These are phyloP conservation scores for Suillus bovinus DNA, from an alignment of 768 basidiomycete species.

Conservation along the genomic window DNA sequence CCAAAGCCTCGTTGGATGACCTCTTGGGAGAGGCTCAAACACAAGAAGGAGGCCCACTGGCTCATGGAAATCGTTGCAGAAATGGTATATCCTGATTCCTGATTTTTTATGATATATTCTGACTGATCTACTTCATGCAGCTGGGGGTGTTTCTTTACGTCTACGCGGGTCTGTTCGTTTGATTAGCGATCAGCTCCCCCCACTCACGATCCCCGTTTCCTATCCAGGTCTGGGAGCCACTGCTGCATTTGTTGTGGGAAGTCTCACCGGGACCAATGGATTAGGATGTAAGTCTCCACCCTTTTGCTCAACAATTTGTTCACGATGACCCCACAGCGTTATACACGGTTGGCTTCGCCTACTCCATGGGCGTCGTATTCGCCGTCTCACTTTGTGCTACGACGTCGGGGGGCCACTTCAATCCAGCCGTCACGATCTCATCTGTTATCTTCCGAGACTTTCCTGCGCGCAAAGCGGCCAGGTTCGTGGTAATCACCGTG, in stretches of 20 bases:
- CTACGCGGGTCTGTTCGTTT: slow-evolving; percentile 42
- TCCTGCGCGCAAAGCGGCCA: slow-evolving; percentile 48
- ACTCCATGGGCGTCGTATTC: slow-evolving; percentile 59
- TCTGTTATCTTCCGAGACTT: slow-evolving; percentile 54
- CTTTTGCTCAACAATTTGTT: background rate
- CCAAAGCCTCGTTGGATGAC: slow-evolving; percentile 40
- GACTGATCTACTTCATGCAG: slow-evolving; percentile 30
- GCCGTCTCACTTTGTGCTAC: slow-evolving; percentile 52
- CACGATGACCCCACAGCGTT: slow-evolving; percentile 39
- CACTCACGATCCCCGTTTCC: background rate
- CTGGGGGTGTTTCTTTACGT: slow-evolving; percentile 64
- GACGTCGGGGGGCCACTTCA: slow-evolving; percentile 67
- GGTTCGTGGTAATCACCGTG: slow-evolving; percentile 37
- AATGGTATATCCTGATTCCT: slow-evolving; percentile 37
- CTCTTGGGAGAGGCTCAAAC: slow-evolving; percentile 52
- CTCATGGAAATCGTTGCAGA: slow-evolving; percentile 63
- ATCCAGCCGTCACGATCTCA: slow-evolving; percentile 60
- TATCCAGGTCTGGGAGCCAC: slow-evolving; percentile 54
- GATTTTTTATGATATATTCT: background rate
- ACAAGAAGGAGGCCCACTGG: slow-evolving; percentile 48
- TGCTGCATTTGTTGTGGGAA: slow-evolving; percentile 50
- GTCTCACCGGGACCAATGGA: slow-evolving; percentile 39
- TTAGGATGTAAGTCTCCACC: slow-evolving; percentile 48
- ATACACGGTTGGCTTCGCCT: slow-evolving; percentile 57
- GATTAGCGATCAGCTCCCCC: background rate